phyloP scores from a whole-genome alignment of 164 flowering plant species.

The Echeveria elegans region DNA sequence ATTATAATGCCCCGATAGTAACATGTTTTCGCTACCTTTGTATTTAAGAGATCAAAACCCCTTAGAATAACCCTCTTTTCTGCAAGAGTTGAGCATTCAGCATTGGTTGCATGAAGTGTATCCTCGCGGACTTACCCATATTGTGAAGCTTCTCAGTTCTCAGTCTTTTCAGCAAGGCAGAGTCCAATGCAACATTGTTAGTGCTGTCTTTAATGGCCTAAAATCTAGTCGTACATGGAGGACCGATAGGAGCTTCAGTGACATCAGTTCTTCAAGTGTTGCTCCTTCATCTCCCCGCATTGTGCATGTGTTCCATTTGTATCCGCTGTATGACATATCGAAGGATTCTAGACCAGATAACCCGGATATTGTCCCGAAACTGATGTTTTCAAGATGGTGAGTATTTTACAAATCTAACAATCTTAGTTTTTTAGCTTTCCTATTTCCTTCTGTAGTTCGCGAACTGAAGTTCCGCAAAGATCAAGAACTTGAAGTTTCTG shows the following conservation, averaged over 20 bases:
- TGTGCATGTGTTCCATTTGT: background rate
- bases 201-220: background rate
- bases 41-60: background rate
- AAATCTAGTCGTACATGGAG: background rate
- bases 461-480: background rate
- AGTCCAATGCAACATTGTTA: background rate
- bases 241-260: background rate
- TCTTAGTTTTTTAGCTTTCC: background rate
- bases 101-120: background rate
- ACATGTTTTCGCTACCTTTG: no score
- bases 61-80: background rate
- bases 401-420: background rate
- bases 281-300: background rate
- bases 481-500: background rate
- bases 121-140: background rate
- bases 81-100: background rate
- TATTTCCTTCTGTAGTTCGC: background rate
- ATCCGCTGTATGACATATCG: background rate
- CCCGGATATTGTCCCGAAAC: background rate
- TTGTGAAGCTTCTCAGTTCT: background rate
- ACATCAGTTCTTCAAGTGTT: background rate
- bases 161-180: background rate
- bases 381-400: background rate
- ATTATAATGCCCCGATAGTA: no score
- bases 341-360: slow-evolving; percentile 4